These are phyloP conservation scores for Scheffersomyces cryptocercus DNA, from an alignment of 1,139 yeast genomes.

Conservation along the genomic window DNA sequence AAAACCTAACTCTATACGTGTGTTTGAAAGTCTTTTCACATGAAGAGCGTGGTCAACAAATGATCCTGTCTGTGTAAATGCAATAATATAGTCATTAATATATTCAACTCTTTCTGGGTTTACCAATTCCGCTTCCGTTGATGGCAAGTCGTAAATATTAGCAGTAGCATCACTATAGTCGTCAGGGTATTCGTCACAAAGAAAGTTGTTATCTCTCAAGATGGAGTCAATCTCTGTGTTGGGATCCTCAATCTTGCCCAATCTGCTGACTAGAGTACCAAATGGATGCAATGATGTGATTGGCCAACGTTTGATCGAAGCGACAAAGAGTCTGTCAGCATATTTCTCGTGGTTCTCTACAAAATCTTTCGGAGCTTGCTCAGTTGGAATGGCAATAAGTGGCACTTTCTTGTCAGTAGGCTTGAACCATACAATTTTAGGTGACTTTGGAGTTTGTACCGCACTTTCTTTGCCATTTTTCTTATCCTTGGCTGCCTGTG, in stretches of 20 bases:
- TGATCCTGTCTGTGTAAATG: slow-evolving; percentile 61
- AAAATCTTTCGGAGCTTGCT: slow-evolving; percentile 94
- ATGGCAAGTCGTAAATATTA: slow-evolving; percentile 40
- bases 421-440: slow-evolving; percentile 98
- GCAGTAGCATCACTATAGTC: slow-evolving; percentile 31
- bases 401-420: slow-evolving; percentile 98
- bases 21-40: slow-evolving; percentile 58
- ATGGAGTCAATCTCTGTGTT: slow-evolving; percentile 86
- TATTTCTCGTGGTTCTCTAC: slow-evolving; percentile 89
- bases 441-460: slow-evolving; percentile 58
- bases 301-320: slow-evolving; percentile 98
- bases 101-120: slow-evolving; percentile 55
- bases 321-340: slow-evolving; percentile 81
- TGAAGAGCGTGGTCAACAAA: slow-evolving; percentile 80
- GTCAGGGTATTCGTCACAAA: slow-evolving; percentile 79
- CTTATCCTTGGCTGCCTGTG: slow-evolving; percentile 75
- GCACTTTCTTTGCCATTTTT: slow-evolving; percentile 53
- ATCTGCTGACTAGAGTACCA: slow-evolving; percentile 85
- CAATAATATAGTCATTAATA: slow-evolving; percentile 61
- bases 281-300: slow-evolving; percentile 97
- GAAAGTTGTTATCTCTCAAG: slow-evolving; percentile 87
- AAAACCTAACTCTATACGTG: slow-evolving; percentile 71
- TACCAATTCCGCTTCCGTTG: slow-evolving; percentile 34
- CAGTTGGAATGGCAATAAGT: slow-evolving; percentile 95
- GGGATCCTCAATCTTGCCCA: slow-evolving; percentile 79